phyloP scores from a whole-genome alignment of 805 yeast species.

The Starmerella lactis-condensi region DNA sequence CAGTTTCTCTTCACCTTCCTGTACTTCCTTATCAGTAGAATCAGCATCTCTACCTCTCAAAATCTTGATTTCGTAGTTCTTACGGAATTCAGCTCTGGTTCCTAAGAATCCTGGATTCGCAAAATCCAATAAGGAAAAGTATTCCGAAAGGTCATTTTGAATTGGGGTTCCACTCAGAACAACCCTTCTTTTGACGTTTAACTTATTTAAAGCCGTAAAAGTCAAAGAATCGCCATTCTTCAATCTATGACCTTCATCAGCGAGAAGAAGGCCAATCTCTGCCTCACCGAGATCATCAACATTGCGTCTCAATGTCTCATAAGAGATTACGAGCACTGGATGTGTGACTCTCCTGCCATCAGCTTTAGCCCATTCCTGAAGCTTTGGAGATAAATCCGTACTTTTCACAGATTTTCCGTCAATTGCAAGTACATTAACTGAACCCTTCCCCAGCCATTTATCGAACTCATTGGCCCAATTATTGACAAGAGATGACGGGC shows the following conservation, averaged over 20 bases:
- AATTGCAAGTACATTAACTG: slow-evolving; percentile 68
- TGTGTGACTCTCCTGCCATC: slow-evolving; percentile 74
- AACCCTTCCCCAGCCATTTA: slow-evolving; percentile 92
- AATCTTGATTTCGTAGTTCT: slow-evolving; percentile 64
- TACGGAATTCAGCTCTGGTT: slow-evolving; percentile 62
- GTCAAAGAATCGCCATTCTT: slow-evolving; percentile 85
- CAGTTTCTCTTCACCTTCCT: slow-evolving; percentile 49
- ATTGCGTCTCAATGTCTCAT: slow-evolving; percentile 80
- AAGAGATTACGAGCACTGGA: slow-evolving; percentile 84
- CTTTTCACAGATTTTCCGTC: slow-evolving; percentile 71
- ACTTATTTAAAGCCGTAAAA: slow-evolving; percentile 66
- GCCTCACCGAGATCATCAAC: slow-evolving; percentile 54
- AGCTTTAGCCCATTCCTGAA: slow-evolving; percentile 73
- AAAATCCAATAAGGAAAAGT: slow-evolving; percentile 72
- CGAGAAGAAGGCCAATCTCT: slow-evolving; percentile 70
- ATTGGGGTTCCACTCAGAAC: slow-evolving; percentile 93
- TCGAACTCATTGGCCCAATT: slow-evolving; percentile 95
- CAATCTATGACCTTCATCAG: slow-evolving; percentile 70
- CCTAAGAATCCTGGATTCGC: slow-evolving; percentile 92
- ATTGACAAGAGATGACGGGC: slow-evolving; percentile 83
- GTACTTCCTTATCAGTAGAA: slow-evolving; percentile 63
- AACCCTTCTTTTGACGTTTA: slow-evolving; percentile 73
- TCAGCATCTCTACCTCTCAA: slow-evolving; percentile 75
- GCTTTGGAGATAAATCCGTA: slow-evolving; percentile 45
- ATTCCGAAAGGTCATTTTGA: slow-evolving; percentile 86